These are phyloP conservation scores for Crithidia mellificae DNA, from an alignment of 208 protist genomes.

Conservation along the genomic window DNA sequence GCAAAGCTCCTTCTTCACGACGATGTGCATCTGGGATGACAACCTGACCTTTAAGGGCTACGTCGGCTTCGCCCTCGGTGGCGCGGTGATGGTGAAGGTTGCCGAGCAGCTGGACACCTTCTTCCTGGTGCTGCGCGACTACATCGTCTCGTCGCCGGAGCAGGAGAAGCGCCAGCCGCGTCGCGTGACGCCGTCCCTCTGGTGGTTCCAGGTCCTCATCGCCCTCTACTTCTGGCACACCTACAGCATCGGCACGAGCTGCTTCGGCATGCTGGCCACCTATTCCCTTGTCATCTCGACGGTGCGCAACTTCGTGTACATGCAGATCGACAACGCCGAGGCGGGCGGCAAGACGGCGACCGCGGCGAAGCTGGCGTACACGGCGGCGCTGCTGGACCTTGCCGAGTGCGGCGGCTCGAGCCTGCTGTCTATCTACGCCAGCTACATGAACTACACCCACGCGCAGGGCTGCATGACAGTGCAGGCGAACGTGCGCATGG, in stretches of 20 bases:
- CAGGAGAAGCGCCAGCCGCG: conserved; percentile 23
- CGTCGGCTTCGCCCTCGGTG: conserved; percentile 52
- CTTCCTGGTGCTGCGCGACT: conserved; percentile 79
- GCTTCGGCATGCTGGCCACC: conserved; percentile 32
- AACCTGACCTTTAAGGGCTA: conserved; percentile 34
- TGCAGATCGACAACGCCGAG: conserved; percentile 26
- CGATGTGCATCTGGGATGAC: conserved; percentile 51
- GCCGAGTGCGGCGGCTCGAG: conserved; percentile 42
- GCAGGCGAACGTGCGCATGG: conserved; percentile 54
- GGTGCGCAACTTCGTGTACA: conserved; percentile 27
- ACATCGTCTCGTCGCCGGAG: conserved; percentile 24
- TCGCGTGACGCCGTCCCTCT: conserved; percentile 36
- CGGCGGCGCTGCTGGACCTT: conserved; percentile 24
- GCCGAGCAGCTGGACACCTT: conserved; percentile 72
- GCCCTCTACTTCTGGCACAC: conserved; percentile 59
- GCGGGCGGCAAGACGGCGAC: conserved; percentile 15
- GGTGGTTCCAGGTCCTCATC: conserved; percentile 42
- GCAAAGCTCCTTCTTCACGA: conserved; percentile 25
- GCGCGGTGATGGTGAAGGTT: conserved; percentile 69
- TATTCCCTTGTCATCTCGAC: conserved; percentile 33
- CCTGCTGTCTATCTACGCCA: conserved; percentile 41
- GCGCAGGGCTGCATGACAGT: conserved; percentile 41
- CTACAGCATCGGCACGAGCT: conserved; percentile 49
- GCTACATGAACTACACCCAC: conserved; percentile 47
- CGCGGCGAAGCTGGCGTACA: conserved; percentile 12